Base-by-base conservation (phyloP, 495 filamentous ascomycete species). In the Xylaria nigripes region DNA sequence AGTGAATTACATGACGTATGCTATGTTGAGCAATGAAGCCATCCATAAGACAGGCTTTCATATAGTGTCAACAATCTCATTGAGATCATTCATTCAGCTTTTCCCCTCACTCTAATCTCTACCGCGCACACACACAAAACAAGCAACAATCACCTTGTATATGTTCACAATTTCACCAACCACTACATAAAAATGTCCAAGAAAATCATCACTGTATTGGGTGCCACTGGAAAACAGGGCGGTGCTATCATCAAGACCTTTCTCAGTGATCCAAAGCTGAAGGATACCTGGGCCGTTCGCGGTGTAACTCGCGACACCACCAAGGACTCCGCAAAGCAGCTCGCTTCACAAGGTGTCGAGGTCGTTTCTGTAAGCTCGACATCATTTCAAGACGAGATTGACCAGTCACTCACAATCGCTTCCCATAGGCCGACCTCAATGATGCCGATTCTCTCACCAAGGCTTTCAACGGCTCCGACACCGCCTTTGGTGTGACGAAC, bases 201-300 rank as follows among this genome's bases (percentile, higher is more conserved):
- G 34, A 68, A 79, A 54, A 56, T 81, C 57, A 67, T 86, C 65
- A 76, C 76, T 24, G 69, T 87, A 18, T 81, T 85, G 63, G 82
- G 82, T 29, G 79, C 81, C 12, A 86, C 84, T 25, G 82, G 84
- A 56, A 73, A 73, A 41, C 83, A 86, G 61, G 84, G 83, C 46
- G 72, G 76, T 15, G 79, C 78, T 10, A 75, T 86, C 22, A 70
- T 84, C 40, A 64, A 72, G 38, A 58, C 63, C 23, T 69, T 85
- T 38, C 69, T 83, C n/a, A 62, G 68, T 25, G 70, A 83, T 63
- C 63, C 82, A 0, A 57, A 64, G 21, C 68, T 80, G 16, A 75
- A 70, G 15, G 61, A 72, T 0, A 59, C 65, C 30, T 87, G 75
- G 67, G 61, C 64, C 21, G 62, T 87, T 50, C 77, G 82, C 23